Base-by-base conservation (phyloP, 2,329 filamentous ascomycete genomes). In the Alternaria ventricosa region DNA sequence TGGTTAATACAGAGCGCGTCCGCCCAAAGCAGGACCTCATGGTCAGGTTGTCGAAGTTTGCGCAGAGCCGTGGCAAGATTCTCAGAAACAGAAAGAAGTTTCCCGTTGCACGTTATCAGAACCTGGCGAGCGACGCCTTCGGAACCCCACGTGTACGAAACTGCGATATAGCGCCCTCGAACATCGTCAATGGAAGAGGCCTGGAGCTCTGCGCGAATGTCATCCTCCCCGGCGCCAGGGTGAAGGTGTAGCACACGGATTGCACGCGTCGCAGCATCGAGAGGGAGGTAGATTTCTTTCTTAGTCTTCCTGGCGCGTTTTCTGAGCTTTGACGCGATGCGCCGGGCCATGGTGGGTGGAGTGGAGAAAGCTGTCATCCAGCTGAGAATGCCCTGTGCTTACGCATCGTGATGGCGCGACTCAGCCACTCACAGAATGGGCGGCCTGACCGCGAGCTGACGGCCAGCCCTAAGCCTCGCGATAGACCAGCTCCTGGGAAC, bases 81-180 rank as follows among this genome's bases (percentile, higher is more conserved):
- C n/a, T 64, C 55, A 5, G 61, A 64, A n/a, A 70, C 63, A 4
- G 47, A 49, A 13, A 67, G 49, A 15, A 18, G 25, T 6, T 27
- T 56, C 12, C 43, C 55, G 47, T 69, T 65, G 25, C 68, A 69
- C 5, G n/a, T 54, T 28, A 70, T 64, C 43, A 67, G 25, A 6
- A 61, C 45, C n/a, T 50, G 60, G 12, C 50, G 63, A 7, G 59
- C 60, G 11, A 55, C 55, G 5, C 61, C 51, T 41, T 55, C 25
- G n/a, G 46, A 25, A 8, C 64, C 66, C 64, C 64, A 69, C 3
- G 57, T 67, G 45, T 69, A 69, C 15, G 68, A 70, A 7, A 70
- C 64, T 11, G 66, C 57, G 18, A 61, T 50, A 13, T 69, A 65
- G 11, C 55, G 56, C 12, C 65, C 43, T 50, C 57, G 57, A 4